phyloP scores from a whole-genome alignment of 2,329 filamentous ascomycete species.

The Colletotrichum tamarilloi region DNA sequence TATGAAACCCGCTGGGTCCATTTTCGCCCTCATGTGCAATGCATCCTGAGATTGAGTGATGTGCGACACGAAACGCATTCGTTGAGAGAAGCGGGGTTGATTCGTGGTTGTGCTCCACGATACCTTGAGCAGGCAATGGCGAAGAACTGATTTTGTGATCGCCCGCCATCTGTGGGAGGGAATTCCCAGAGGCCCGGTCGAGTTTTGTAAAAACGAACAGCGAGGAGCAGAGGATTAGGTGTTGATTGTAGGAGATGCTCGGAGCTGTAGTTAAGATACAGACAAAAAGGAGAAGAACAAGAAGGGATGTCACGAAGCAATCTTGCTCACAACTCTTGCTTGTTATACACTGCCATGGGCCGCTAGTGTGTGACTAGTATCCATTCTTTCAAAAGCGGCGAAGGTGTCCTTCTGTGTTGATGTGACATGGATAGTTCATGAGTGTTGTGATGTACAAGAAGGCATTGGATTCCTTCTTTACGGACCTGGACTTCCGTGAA shows the following conservation, averaged over 20 bases:
- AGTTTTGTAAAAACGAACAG: no score
- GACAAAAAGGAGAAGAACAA: background rate
- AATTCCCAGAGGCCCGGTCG: background rate
- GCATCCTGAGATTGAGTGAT: slow-evolving; percentile 29
- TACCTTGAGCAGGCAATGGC: slow-evolving; percentile 11
- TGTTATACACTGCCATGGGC: no score
- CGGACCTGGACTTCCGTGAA: no score
- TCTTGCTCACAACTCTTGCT: slow-evolving; percentile 5
- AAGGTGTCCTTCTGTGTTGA: no score
- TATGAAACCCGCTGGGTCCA: slow-evolving; percentile 55
- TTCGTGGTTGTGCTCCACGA: slow-evolving; percentile 31
- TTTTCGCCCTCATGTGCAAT: slow-evolving; percentile 54
- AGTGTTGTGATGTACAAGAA: no score
- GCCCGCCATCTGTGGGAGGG: background rate
- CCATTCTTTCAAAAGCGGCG: no score
- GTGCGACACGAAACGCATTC: slow-evolving; percentile 26
- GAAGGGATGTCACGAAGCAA: background rate
- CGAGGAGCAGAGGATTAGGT: no score
- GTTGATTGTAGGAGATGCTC: background rate
- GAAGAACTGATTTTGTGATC: background rate
- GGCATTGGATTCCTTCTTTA: no score
- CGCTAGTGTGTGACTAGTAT: no score
- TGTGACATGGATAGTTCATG: no score
- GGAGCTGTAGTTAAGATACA: background rate
- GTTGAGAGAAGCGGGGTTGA: slow-evolving; percentile 46